Evolutionary conservation across 2,329 filamentous ascomycete genomes (phyloP).

Genomic region (Aspergillus sp.): DNA sequence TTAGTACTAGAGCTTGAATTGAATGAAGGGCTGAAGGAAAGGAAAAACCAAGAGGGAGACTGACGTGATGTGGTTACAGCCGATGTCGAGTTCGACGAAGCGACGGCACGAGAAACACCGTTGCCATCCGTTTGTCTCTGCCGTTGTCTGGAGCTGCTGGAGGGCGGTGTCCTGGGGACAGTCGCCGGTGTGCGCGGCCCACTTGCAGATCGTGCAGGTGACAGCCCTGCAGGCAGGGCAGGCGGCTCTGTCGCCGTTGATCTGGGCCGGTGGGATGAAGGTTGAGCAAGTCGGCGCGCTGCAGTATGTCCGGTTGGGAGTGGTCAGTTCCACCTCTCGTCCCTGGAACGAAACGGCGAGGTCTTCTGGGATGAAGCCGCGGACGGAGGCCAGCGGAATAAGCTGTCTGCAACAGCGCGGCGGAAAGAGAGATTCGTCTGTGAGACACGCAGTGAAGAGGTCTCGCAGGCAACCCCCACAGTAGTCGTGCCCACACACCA

Average conservation of each 20-base stretch:
- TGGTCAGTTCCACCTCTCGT: constrained; percentile 43
- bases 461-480: constrained; percentile 40
- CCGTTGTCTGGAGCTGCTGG: constrained; percentile 34
- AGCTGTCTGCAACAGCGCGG: constrained; percentile 43
- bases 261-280: constrained; percentile 36
- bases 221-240: constrained; percentile 43
- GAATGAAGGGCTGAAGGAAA: too few species aligned
- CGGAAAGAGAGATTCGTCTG: constrained; percentile 46
- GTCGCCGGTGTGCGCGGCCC: constrained; percentile 34
- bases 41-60: too few species aligned
- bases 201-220: constrained; percentile 44
- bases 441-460: constrained; percentile 38
- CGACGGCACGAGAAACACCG: constrained; percentile 39
- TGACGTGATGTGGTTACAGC: constrained; percentile 51
- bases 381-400: constrained; percentile 31
- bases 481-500: constrained; percentile 39
- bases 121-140: constrained; percentile 42
- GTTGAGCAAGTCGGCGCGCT: constrained; percentile 33
- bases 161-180: constrained; percentile 39
- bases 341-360: constrained; percentile 30
- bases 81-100: constrained; percentile 42
- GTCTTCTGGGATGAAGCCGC: constrained; percentile 26
- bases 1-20: too few species aligned
- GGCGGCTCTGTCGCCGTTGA: constrained; percentile 25
- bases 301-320: constrained; percentile 45